Evolutionary conservation across 768 basidiomycete genomes (phyloP).

Genomic region (Mycena sanguinolenta): DNA sequence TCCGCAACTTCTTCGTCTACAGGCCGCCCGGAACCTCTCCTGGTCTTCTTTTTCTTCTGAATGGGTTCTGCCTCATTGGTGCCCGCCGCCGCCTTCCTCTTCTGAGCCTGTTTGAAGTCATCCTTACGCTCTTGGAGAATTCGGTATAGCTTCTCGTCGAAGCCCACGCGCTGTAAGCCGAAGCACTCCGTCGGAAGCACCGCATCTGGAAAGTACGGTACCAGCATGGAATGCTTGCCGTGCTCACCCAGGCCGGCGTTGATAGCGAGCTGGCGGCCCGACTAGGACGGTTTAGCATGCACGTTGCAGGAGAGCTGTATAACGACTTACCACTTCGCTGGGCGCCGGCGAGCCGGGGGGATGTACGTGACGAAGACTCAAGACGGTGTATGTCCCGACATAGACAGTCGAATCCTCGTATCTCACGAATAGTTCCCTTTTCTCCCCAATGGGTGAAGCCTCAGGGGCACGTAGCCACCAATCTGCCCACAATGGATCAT

Average conservation of each 20-base stretch:
- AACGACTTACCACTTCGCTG: neutral
- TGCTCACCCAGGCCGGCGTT: neutral
- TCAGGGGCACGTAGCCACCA: neutral
- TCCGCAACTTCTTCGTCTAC: no score
- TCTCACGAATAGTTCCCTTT: neutral
- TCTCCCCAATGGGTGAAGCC: neutral
- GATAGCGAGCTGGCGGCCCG: neutral
- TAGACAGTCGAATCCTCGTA: neutral
- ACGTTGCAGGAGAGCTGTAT: neutral
- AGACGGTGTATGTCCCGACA: neutral
- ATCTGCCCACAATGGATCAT: neutral
- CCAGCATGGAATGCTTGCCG: neutral
- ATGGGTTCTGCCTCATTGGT: no score
- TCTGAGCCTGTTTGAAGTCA: no score
- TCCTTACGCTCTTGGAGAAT: neutral
- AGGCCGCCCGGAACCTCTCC: no score
- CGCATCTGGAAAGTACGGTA: no score
- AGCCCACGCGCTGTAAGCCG: conserved; percentile 12
- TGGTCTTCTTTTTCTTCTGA: no score
- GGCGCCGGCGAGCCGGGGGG: neutral
- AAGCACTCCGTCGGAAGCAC: neutral
- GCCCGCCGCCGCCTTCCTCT: no score
- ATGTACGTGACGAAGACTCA: neutral
- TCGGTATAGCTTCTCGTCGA: neutral
- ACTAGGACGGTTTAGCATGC: neutral